Base-by-base conservation (phyloP, 73 alveolate genomes). In the Paramecium pentaurelia region DNA sequence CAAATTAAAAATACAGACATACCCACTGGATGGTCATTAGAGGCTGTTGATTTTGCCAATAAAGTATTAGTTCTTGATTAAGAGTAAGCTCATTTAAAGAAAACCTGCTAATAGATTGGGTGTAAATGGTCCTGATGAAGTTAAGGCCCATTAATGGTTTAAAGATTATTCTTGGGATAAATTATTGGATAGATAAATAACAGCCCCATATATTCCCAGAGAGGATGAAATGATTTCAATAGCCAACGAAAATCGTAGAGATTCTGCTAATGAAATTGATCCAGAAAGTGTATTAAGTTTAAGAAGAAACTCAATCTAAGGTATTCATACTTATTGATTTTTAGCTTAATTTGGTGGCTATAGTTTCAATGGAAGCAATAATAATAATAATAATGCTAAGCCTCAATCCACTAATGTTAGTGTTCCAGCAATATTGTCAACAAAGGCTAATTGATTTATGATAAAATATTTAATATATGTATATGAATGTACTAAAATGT, bases 21-120 rank as follows among this genome's bases (percentile, higher is more conserved):
- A 8, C 97, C 97, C 44, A 68, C 86, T 28, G 98, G 98, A 4
- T 97, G 98, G 98, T 40, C 95, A 30, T 32, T 95, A 40, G 97
- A 97, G 60, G 96, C 97, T 14, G 98, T 96, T 11, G 99, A 97
- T 85, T 97, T 97, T 77, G 95, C 97, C 38, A 96, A 97, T 93
- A 85, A 94, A 94, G 93, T 96, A 93, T 93, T 10, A 86, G 89
- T 14, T 6, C 0, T 4, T 71, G 88, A 75, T 86, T 93, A 89
- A 93, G 37, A 42, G 11, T 8, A 18, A 83, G 95, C 80, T 92
- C 6, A 89, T 89, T n/a, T 68, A 87, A 64, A 84, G 97, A 86
- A 94, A 94, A 71, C 94, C 94, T 8, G 86, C 92, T 37, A 64
- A 85, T 27, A 84, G 97, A 54, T 90, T 94, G 25, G 97, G 97